A percentile compares a stretch with the other conserved stretches of the same genome.
These are phyloP conservation scores for Penicillium sp. DNA, from an alignment of 2,329 filamentous ascomycete species.

Conservation along the genomic window DNA sequence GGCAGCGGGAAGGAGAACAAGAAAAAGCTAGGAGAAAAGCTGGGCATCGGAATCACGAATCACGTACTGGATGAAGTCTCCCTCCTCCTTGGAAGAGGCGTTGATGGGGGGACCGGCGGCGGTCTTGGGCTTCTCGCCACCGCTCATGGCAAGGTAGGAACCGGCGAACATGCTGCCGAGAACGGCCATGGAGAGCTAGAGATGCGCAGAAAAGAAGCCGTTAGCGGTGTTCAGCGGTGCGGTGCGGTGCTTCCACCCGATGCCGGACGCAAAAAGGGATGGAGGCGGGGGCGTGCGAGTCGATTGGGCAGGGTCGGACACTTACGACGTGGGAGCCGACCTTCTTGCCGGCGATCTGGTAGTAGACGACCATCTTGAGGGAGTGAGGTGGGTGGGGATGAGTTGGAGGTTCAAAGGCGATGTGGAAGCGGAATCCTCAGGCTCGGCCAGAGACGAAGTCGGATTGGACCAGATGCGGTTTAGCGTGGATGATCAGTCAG, in stretches of 20 bases:
- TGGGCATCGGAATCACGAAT: background rate
- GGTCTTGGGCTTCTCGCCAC: slow-evolving; percentile 41
- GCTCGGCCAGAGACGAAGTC: slow-evolving; percentile 32
- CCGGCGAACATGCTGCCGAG: slow-evolving; percentile 56
- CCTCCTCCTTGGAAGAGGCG: slow-evolving; percentile 69
- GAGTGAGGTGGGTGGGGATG: slow-evolving; percentile 23
- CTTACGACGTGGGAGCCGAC: slow-evolving; percentile 58
- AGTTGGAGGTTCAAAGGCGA: slow-evolving; percentile 28
- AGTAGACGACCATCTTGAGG: slow-evolving; percentile 56
- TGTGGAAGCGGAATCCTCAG: slow-evolving; percentile 34
- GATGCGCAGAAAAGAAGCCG: slow-evolving; percentile 8
- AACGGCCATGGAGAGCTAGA: slow-evolving; percentile 65
- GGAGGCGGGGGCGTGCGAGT: slow-evolving; percentile 9
- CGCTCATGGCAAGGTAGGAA: slow-evolving; percentile 50
- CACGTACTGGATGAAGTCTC: slow-evolving; percentile 69
- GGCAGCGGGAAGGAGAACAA: too few species aligned
- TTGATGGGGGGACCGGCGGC: slow-evolving; percentile 62
- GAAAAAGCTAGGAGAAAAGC: background rate
- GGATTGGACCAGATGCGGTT: slow-evolving; percentile 22
- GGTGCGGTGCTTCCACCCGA: slow-evolving; percentile 14
- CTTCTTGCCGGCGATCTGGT: slow-evolving; percentile 56
- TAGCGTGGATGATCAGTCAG: slow-evolving; percentile 20
- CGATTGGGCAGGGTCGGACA: slow-evolving; percentile 22
- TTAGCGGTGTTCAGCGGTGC: slow-evolving; percentile 16
- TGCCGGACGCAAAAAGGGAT: slow-evolving; percentile 28